Evolutionary conservation across 352 stramenopile species (phyloP).

Genomic region (Phytophthora ohioensis): DNA sequence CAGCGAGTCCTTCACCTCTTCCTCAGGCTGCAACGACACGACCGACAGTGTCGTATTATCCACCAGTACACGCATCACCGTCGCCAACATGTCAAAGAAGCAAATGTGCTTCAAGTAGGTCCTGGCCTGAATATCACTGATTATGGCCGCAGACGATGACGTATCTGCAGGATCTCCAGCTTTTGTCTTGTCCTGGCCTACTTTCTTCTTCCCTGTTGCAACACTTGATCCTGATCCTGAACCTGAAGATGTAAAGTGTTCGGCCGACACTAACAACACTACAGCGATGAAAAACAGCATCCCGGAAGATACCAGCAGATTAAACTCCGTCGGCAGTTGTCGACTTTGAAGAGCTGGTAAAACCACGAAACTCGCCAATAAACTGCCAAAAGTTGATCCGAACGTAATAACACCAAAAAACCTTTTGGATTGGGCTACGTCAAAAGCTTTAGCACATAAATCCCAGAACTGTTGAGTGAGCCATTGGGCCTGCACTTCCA

Average conservation of each 20-base stretch:
- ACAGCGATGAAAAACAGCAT: constrained; percentile 70
- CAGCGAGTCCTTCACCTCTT: constrained; percentile 76
- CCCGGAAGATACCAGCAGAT: constrained; percentile 61
- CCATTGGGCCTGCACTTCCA: constrained; percentile 79
- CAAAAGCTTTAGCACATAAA: constrained; percentile 81
- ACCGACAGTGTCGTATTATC: constrained; percentile 87
- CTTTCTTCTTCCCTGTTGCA: constrained; percentile 13
- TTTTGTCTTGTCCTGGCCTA: constrained; percentile 3
- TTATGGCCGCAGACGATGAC: constrained; percentile 48
- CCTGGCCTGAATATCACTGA: constrained; percentile 70
- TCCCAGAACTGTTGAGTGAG: constrained; percentile 91
- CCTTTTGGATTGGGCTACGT: constrained; percentile 85
- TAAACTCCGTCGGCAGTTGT: constrained; percentile 74
- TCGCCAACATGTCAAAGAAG: constrained; percentile 88
- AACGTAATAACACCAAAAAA: constrained; percentile 91
- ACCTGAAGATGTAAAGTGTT: constrained; percentile 45
- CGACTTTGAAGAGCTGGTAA: constrained; percentile 61
- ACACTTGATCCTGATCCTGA: constrained; percentile 7
- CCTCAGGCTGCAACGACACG: constrained; percentile 71
- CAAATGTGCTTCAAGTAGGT: constrained; percentile 90
- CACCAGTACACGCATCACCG: constrained; percentile 79
- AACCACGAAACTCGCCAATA: constrained; percentile 79
- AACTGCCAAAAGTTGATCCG: constrained; percentile 79
- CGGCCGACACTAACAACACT: constrained; percentile 63
- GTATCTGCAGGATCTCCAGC: constrained; percentile 2